phyloP scores from a whole-genome alignment of 2,329 filamentous ascomycete species.

The Phyllosticta ampelicida region DNA sequence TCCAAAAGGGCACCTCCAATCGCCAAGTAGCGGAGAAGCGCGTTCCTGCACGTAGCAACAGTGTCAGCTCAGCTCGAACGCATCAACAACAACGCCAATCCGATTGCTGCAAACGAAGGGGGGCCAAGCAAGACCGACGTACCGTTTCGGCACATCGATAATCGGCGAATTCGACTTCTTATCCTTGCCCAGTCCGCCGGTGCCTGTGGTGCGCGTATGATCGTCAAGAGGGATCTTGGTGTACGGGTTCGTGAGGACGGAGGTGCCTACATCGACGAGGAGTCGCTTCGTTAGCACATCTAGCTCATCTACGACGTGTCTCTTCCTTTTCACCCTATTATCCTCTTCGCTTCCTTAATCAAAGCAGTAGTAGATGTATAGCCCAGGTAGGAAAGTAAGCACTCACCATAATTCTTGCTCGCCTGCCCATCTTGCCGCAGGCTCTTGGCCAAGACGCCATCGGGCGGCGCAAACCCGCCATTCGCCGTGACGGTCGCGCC shows the following conservation, averaged over 20 bases:
- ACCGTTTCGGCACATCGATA: background rate
- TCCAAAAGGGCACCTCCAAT: background rate
- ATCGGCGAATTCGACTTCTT: background rate
- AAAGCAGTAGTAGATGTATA: no score
- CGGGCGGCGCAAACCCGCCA: background rate
- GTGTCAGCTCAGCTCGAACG: background rate
- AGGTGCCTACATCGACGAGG: no score
- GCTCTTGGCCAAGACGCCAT: background rate
- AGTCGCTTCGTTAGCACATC: background rate
- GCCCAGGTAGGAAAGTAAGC: no score
- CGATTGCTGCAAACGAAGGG: no score
- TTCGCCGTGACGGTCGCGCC: background rate
- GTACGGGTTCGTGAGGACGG: background rate
- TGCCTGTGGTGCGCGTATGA: background rate
- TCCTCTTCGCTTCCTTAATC: no score
- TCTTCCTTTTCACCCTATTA: background rate
- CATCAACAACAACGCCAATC: no score
- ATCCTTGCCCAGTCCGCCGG: background rate
- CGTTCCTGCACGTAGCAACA: background rate
- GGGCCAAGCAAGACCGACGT: no score
- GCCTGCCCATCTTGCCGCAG: background rate
- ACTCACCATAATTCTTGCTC: slow-evolving; percentile 3
- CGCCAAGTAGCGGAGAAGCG: background rate
- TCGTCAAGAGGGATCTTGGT: background rate
- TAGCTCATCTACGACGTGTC: background rate